Conservation (phyloP, 2,329 filamentous ascomycete genomes). For the Trichoderma koningii region DNA sequence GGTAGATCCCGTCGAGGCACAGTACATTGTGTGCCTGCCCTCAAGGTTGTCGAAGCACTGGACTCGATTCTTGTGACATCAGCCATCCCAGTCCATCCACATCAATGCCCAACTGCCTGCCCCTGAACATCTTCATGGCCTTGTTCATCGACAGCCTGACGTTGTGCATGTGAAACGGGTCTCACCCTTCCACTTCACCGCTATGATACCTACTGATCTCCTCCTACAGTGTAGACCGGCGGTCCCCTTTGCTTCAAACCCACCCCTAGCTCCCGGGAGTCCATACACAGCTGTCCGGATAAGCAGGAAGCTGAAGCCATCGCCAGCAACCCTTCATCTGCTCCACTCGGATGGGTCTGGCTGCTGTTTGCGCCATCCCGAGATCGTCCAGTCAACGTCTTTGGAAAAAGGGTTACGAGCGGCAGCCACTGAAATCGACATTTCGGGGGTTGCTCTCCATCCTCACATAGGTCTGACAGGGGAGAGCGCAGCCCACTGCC, state of each 20-base stretch:
- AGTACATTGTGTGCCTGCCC: neutral
- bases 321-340: neutral
- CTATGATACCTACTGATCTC: neutral
- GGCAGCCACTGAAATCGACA: neutral
- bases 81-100: neutral
- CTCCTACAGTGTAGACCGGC: neutral
- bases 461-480: neutral
- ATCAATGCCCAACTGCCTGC: neutral
- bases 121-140: neutral
- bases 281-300: neutral
- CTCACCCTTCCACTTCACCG: neutral
- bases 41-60: neutral
- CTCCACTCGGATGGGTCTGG: conserved; percentile 22
- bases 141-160: too few relatives aligned
- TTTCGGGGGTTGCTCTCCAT: conserved; percentile 6
- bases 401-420: conserved; percentile 1
- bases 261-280: neutral
- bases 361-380: conserved; percentile 9
- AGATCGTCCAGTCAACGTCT: neutral
- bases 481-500: neutral
- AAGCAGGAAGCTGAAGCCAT: neutral
- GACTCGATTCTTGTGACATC: neutral
- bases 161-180: too few relatives aligned
- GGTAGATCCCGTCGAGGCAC: neutral
- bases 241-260: neutral